Evolutionary conservation across 2,329 filamentous ascomycete genomes (phyloP).

Genomic region (Leptographium lundbergii): DNA sequence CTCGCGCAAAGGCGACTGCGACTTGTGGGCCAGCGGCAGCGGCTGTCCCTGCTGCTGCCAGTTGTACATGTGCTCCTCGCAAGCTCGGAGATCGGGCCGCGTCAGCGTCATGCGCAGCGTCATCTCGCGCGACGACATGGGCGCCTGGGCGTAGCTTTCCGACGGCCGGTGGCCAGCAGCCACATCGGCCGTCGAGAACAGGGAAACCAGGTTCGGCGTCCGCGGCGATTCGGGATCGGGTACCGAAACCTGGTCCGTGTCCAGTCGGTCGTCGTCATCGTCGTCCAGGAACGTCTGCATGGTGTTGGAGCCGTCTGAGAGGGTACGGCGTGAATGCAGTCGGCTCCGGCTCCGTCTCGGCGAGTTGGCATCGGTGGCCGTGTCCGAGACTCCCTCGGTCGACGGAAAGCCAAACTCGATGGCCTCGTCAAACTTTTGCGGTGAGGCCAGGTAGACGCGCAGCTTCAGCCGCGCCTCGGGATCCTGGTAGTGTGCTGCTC

Average conservation of each 20-base stretch:
- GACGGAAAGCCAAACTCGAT: constrained; percentile 87
- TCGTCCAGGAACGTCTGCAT: constrained; percentile 43
- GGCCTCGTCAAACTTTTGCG: constrained; percentile 91
- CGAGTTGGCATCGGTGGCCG: not conserved
- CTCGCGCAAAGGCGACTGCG: constrained; percentile 7
- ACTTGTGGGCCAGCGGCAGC: constrained; percentile 13
- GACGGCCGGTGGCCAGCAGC: constrained; percentile 19
- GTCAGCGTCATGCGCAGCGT: constrained; percentile 94
- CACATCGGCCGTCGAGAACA: constrained; percentile 11
- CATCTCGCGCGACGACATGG: constrained; percentile 67
- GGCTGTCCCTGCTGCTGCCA: constrained; percentile 39
- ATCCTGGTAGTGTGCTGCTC: constrained; percentile 77
- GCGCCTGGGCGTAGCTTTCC: constrained; percentile 33
- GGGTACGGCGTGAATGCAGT: constrained; percentile 15
- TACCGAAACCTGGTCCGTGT: constrained; percentile 41
- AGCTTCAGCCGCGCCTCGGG: constrained; percentile 79
- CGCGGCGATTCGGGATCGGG: constrained; percentile 47
- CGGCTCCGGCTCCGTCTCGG: constrained; percentile 15
- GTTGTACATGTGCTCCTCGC: constrained; percentile 60
- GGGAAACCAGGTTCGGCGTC: constrained; percentile 32
- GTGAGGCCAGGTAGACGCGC: constrained; percentile 72
- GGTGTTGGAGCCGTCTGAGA: constrained; percentile 34
- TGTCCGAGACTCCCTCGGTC: constrained; percentile 26
- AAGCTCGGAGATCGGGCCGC: constrained; percentile 67
- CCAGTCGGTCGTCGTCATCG: constrained; percentile 25